Evolutionary conservation across 352 stramenopile species (phyloP), one percentile per base, ranked within the genome.

Genomic region (Phytophthora cajani): DNA sequence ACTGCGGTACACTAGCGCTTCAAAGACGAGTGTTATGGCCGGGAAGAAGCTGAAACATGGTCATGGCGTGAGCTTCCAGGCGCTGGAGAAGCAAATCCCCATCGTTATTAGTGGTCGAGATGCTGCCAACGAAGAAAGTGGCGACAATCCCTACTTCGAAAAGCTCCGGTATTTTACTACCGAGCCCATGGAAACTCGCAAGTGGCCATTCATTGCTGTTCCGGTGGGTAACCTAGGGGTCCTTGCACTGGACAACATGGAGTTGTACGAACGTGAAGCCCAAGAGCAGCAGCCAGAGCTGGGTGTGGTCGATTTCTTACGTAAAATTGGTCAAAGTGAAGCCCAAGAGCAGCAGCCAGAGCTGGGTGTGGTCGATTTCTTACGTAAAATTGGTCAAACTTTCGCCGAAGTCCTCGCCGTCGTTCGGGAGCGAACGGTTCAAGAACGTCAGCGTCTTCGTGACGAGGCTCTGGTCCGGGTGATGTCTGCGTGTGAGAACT

Each of bases 271-370:
- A 30, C 68, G 69, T 0, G 60, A 87, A 2, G 56, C 81, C 1
- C 53, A 64, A 14, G 80, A 85, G 44, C 2, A 60, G 0, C 85
- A 92, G 19, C 88, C 88, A 16, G 88, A 95, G 67, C 72, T 92
- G 12, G 88, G 88, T 0, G 54, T 95, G 12, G 78, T 94, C n/a
- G 88, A 95, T 59, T 94, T 92, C 55, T 58, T 95, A 10, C 71
- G 74, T 9, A 81, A 78, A 46, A 67, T 89, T 12, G 82, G 74
- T 0, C 72, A 72, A 65, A 67, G 62, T 0, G 60, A 87, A 2
- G 56, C 81, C 1, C 53, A 64, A 12, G 80, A 85, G 44, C 2
- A 60, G 0, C 85, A 92, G 19, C 88, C 88, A 16, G 88, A 95
- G 67, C 72, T 92, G 12, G 88, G 88, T 0, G 53, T 95, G 12